Percentiles rank a stretch among this genome's conserved stretches.
These are phyloP conservation scores for Cladophialophora psammophila DNA, from an alignment of 2,329 filamentous ascomycete genomes.

Conservation along the genomic window DNA sequence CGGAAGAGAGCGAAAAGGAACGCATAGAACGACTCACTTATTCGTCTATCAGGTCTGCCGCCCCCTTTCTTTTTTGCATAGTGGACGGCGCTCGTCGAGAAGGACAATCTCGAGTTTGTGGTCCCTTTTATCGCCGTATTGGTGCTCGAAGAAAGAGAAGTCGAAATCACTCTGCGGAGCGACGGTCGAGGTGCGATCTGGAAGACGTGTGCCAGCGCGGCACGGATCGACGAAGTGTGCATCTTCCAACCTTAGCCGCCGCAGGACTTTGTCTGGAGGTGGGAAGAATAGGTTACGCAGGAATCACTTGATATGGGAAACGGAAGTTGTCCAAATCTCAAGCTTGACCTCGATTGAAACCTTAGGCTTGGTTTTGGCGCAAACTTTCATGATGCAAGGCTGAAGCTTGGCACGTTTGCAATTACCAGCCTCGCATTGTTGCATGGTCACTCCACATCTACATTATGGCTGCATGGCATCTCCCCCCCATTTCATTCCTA, in stretches of 20 bases:
- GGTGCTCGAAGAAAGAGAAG: conserved; percentile 44
- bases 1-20: not conserved
- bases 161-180: conserved; percentile 16
- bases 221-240: conserved; percentile 51
- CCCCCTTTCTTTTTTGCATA: conserved; percentile 47
- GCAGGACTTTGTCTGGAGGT: not conserved
- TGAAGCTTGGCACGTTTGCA: conserved; percentile 28
- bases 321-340: not conserved
- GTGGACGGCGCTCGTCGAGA: conserved; percentile 50
- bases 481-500: not conserved
- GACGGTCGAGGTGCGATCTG: conserved; percentile 48
- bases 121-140: conserved; percentile 37
- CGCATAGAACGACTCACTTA: conserved; percentile 50
- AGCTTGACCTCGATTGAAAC: not conserved
- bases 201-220: conserved; percentile 55
- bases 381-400: conserved; percentile 22
- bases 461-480: no score
- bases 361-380: not conserved
- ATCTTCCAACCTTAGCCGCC: conserved; percentile 20
- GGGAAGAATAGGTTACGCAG: not conserved
- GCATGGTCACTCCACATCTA: not conserved
- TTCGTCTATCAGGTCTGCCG: conserved; percentile 48
- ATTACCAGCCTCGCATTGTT: conserved; percentile 8
- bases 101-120: conserved; percentile 37
- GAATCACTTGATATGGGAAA: not conserved